Base-by-base conservation (phyloP, 345 rosid genomes). In the Eucalyptus curtisii region DNA sequence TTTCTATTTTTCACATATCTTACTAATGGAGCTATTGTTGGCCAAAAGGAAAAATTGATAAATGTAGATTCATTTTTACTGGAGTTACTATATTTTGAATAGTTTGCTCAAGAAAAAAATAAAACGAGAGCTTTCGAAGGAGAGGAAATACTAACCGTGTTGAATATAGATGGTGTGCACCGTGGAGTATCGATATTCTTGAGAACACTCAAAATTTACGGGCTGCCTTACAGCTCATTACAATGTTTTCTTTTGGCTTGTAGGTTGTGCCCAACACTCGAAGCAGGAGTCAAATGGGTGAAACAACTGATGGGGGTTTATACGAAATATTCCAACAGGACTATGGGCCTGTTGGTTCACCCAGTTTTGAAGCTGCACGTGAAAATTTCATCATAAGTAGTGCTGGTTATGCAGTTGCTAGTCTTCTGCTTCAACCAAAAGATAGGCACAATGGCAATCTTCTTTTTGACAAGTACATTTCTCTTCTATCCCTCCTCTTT, bases 381-480 rank as follows among this genome's bases (percentile, higher is more conserved):
- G 95, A 96, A 92, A 97, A 98, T 90, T 98, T 97, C 89, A 95
- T 98, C 90, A 90, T 96, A 86, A 98, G 99, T 92, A 98, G 99
- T 90, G 99, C 99, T 20, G 99, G 99, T 89, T 98, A 97, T 92
- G 99, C 99, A 17, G 99, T 98, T 42, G 99, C 99, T 9, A 98
- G 99, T 90, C 99, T 98, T 86, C 90, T 98, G 89, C 99, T 98
- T 87, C 99, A 98, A 89, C 99, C 99, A 7, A 98, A 98, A 94
- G 99, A 98, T 92, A 95, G 99, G 90, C 99, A 98, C 94, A 98
- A 98, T 68, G 99, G 99, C 88, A 98, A 98, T 94, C 99, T 98
- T 92, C 99, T 98, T 86, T 98, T 98, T 89, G 99, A 98, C 90
- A 93, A 89, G 99, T 98, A 96, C 40, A 93, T 42, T 80, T 59